Base-by-base conservation (phyloP, 306 rosid genomes). In the Malus fusca region DNA sequence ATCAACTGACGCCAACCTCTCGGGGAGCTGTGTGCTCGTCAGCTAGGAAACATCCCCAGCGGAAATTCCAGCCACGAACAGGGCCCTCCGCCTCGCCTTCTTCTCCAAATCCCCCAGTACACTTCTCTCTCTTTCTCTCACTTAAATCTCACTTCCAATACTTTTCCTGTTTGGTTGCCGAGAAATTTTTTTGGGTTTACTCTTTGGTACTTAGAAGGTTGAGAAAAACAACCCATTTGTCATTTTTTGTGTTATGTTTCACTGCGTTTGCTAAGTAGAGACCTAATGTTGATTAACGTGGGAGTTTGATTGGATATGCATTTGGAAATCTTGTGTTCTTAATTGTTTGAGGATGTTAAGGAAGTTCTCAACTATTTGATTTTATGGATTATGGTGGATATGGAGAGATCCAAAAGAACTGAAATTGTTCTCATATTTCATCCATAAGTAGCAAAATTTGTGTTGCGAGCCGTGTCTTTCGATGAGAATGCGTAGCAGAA, bases 31-130 rank as follows among this genome's bases (percentile, higher is more conserved):
- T n/a, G n/a, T n/a, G n/a, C n/a, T n/a, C n/a, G n/a, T n/a, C n/a
- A n/a, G n/a, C n/a, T n/a, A n/a, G n/a, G n/a, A n/a, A n/a, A n/a
- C n/a, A n/a, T n/a, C n/a, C n/a, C n/a, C n/a, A n/a, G n/a, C n/a
- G n/a, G n/a, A n/a, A n/a, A n/a, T n/a, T n/a, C n/a, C n/a, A n/a
- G n/a, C n/a, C n/a, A n/a, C n/a, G n/a, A n/a, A n/a, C n/a, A n/a
- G 92, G 93, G 93, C 97, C 67, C 96, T 94, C 75, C 82, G 91
- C 26, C 88, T 90, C 66, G 93, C 86, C 66, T 92, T 92, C 77
- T 95, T 88, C 93, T 90, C 97, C 61, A 79, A 80, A n/a, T 77
- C 95, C 7, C 68, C 86, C 40, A 90, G 96, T 89, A 83, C 48
- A 52, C 35, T 60, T 58, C 61, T 62, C 59, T 40, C 73, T 75